Conservation (phyloP, 257 asterid genomes). For the Rehmannia glutinosa region DNA sequence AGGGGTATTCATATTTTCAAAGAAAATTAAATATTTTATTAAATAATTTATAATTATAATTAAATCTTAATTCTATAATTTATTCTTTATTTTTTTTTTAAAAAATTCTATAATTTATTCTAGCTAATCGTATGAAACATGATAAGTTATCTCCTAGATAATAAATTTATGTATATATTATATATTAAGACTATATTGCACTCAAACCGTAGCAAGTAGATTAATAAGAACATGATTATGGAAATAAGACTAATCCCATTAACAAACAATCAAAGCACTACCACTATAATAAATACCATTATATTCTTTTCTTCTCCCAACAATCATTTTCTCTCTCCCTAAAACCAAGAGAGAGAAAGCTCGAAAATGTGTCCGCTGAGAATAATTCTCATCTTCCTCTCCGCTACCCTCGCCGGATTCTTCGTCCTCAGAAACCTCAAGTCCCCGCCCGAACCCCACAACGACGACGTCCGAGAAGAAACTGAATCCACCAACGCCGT, state of each 20-base stretch:
- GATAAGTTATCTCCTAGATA: no score
- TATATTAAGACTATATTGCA: no score
- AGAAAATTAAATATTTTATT: no score
- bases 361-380: slow-evolving; percentile 53
- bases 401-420: slow-evolving; percentile 52
- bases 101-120: no score
- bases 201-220: neutral
- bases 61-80: no score
- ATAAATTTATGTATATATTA: no score
- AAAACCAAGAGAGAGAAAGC: slow-evolving; percentile 17
- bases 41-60: no score
- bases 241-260: neutral
- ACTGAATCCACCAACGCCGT: slow-evolving; percentile 28
- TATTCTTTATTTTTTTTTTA: no score
- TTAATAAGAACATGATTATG: neutral
- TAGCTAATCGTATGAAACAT: no score
- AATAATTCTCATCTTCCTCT: slow-evolving; percentile 45
- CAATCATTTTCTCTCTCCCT: slow-evolving; percentile 24
- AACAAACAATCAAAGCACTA: no score
- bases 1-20: no score
- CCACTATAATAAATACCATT: slow-evolving; percentile 17
- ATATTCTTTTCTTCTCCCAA: slow-evolving; percentile 15
- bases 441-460: slow-evolving; percentile 19
- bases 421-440: slow-evolving; percentile 40
- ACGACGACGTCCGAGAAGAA: slow-evolving; percentile 33